Base-by-base conservation (phyloP, 2,329 filamentous ascomycete species). In the Aspergillus tubingensis region DNA sequence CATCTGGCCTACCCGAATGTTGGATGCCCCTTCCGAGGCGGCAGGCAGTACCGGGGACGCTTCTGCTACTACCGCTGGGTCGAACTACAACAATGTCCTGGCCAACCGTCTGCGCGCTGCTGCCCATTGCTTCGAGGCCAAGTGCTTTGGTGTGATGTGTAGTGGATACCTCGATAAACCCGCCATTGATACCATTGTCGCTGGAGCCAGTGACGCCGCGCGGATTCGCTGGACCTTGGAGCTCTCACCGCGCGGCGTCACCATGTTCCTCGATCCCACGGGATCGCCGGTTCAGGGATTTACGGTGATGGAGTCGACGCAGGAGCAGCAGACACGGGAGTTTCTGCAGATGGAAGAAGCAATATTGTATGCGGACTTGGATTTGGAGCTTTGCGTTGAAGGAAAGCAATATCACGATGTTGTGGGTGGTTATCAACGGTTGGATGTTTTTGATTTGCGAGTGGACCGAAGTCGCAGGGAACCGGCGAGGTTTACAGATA, bases 321-420 rank as follows among this genome's bases (percentile, higher is more conserved):
- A 65, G 1, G 65, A 72, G 8, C 64, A 61, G 25, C 63, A 70
- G 21, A 23, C 53, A 6, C 72, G 38, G 13, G 75, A 81, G 0
- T 74, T 74, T 7, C 54, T 85, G 13, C 80, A 83, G 63, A 72
- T 0, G 71, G 78, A 11, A 82, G 85, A 62, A 82, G 75, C 0
- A 79, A 0, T 86, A 6, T 50, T 83, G 7, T 85, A 85, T 65
- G 81, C 81, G 0, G 82, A 85, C 59, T 59, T 86, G 60, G 73
- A 85, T 65, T 60, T 85, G 4, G 73, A 75, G 0, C 74, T 79
- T 3, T 84, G 81, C 41, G 71, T 86, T 0, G 83, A 86, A 63
- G 80, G 80, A 0, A 86, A 86, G 64, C 83, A 85, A 67, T 85
- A 82, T 61, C 83, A 85, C 60, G 84, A 86, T 68, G 77, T 84